Evolutionary conservation across 2,329 filamentous ascomycete genomes (phyloP), one percentile per base, ranked within the genome.

Genomic region (Diaporthe ilicicola): DNA sequence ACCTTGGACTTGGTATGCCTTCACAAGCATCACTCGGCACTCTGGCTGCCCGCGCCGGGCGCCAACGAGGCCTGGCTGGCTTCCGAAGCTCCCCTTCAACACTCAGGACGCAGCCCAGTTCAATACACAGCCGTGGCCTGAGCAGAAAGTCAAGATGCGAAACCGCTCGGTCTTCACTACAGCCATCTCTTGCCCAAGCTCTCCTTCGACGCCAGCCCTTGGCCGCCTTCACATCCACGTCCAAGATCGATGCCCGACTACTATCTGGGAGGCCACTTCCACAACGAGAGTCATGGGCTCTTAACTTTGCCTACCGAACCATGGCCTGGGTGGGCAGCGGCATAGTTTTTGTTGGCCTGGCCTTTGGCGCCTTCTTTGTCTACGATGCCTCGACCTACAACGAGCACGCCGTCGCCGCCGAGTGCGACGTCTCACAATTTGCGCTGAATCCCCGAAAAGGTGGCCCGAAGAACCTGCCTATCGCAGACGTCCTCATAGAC

Each of bases 301-400:
- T 88, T 70, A 88, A 87, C 77, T 90, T 93, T 76, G 80, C 90
- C 55, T 94, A 93, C 79, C 89, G 92, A 75, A 86, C 89, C 39
- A 92, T 94, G 42, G 90, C 92, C 3, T 89, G 88, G 76, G 81
- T 94, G 27, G 96, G 96, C 48, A 90, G 93, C 71, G 93, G 95
- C 62, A 87, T 96, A 46, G 85, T 91, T 9, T 86, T 95, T 64
- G 80, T 93, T 68, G 91, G 92, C 42, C 83, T 87, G 4, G 86
- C 93, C 7, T 87, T 98, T 8, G 82, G 94, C 24, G 92, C 87
- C 61, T 98, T 99, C 86, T 99, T 99, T 83, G 76, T 96, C 76
- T 99, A 97, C 83, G 96, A 99, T 84, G 92, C 95, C 12, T 92
- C 90, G 59, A 99, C 96, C 17, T 99, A 99, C 84, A 91, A 89